A percentile compares a stretch with the other conserved stretches of the same genome.
phyloP scores from a whole-genome alignment of 768 basidiomycete genomes.

The Psilocybe tampanensis region DNA sequence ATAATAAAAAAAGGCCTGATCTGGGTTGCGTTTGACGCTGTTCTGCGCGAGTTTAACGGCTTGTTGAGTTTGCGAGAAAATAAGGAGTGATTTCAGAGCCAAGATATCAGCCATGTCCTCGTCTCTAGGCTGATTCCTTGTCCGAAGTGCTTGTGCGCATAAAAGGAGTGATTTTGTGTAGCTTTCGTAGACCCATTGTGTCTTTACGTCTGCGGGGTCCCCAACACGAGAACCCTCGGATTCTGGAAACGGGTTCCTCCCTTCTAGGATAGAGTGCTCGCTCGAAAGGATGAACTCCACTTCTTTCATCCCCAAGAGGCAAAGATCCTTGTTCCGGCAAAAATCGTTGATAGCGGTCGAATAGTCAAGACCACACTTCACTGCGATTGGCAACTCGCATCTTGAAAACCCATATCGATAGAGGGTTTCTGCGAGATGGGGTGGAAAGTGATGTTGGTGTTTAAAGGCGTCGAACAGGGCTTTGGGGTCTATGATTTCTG shows the following conservation, averaged over 20 bases:
- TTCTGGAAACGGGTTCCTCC: slow-evolving; percentile 50
- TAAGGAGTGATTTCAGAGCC: slow-evolving; percentile 60
- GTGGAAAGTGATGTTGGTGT: too few relatives aligned
- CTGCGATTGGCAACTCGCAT: slow-evolving; percentile 43
- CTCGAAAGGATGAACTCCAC: slow-evolving; percentile 53
- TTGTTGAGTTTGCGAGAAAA: slow-evolving; percentile 51
- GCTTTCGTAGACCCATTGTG: slow-evolving; percentile 41
- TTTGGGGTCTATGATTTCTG: too few relatives aligned
- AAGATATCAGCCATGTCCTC: slow-evolving; percentile 62
- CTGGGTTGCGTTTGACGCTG: slow-evolving; percentile 53
- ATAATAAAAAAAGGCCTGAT: slow-evolving; percentile 64
- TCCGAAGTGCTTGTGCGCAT: slow-evolving; percentile 59
- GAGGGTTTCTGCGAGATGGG: too few relatives aligned
- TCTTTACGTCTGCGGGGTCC: too few relatives aligned
- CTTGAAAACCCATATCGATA: too few relatives aligned
- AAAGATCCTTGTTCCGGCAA: slow-evolving; percentile 49
- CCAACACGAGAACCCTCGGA: slow-evolving; percentile 19
- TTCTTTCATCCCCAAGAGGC: slow-evolving; percentile 50
- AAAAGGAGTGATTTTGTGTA: slow-evolving; percentile 61
- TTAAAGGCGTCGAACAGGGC: too few relatives aligned
- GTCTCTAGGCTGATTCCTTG: slow-evolving; percentile 40
- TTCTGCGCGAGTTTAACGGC: slow-evolving; percentile 43
- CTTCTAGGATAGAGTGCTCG: slow-evolving; percentile 64
- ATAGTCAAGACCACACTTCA: slow-evolving; percentile 42
- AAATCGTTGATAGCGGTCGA: slow-evolving; percentile 54